Percentiles rank a stretch among this genome's conserved stretches.
Conservation (phyloP, 768 basidiomycete species). For the Suillus subaureus region DNA sequence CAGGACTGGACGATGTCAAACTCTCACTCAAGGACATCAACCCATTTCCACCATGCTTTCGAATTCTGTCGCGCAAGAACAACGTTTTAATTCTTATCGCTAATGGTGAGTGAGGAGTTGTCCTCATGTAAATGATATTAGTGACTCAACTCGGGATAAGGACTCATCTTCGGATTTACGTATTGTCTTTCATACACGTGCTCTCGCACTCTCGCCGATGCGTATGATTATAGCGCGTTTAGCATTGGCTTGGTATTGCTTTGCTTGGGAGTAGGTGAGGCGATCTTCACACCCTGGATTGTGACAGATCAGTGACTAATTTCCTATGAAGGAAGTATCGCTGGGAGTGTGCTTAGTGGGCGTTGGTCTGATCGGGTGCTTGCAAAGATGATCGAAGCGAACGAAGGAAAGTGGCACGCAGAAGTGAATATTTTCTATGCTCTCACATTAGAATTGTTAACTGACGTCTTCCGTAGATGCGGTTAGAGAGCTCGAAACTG, state of each 20-base stretch:
- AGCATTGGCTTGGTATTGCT: conserved; percentile 78
- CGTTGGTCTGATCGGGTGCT: conserved; percentile 57
- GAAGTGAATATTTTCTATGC: conserved; percentile 67
- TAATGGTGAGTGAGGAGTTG: too few species aligned
- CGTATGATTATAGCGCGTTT: conserved; percentile 70
- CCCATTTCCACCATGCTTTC: conserved; percentile 62
- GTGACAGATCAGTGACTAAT: background rate
- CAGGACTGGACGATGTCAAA: conserved; percentile 40
- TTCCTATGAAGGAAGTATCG: conserved; percentile 41
- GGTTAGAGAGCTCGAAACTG: conserved; percentile 60
- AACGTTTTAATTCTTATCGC: conserved; percentile 68
- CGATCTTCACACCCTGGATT: conserved; percentile 5
- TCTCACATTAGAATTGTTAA: background rate
- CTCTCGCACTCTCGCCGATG: conserved; percentile 61
- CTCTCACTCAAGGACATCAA: conserved; percentile 72
- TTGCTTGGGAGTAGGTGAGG: conserved; percentile 65
- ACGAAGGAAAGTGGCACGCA: conserved; percentile 55
- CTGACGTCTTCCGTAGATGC: conserved; percentile 53
- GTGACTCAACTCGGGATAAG: too few species aligned
- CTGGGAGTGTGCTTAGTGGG: conserved; percentile 61
- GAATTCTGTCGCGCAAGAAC: conserved; percentile 60
- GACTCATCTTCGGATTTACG: conserved; percentile 68
- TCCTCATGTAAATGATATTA: too few species aligned
- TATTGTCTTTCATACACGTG: conserved; percentile 77
- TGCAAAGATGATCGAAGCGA: conserved; percentile 40